These are phyloP conservation scores for Phragmites australis DNA, from an alignment of 176 grass and related monocot genomes.

Conservation along the genomic window DNA sequence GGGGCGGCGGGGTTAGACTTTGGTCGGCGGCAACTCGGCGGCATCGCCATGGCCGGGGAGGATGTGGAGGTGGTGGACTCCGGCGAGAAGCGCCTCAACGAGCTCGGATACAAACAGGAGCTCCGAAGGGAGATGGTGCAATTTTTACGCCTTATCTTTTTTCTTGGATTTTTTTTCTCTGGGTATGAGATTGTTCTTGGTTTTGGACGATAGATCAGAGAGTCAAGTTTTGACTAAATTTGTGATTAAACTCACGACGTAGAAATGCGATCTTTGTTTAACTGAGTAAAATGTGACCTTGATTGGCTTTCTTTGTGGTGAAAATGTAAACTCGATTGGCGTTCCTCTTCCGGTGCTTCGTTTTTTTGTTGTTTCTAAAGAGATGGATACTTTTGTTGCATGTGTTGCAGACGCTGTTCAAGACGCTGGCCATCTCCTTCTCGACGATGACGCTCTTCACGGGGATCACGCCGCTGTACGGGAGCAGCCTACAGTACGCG, in stretches of 20 bases:
- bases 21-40: no score
- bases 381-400: background rate
- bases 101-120: constrained; percentile 99
- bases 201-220: background rate
- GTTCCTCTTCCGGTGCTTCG: background rate
- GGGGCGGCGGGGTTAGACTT: no score
- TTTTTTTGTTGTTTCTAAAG: background rate
- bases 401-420: constrained; percentile 79
- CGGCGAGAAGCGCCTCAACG: constrained; percentile 98
- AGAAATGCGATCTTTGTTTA: background rate
- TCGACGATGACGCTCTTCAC: constrained; percentile 99
- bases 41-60: constrained; percentile 56
- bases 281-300: background rate
- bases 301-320: background rate
- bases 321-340: background rate
- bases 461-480: constrained; percentile 97
- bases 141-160: background rate
- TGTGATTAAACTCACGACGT: background rate
- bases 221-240: constrained; percentile 8
- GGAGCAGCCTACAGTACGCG: constrained; percentile 82
- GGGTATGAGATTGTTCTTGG: background rate
- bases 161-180: background rate
- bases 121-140: constrained; percentile 93
- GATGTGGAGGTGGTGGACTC: constrained; percentile 61
- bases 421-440: constrained; percentile 99